Conservation (phyloP, 495 filamentous ascomycete species). For the Penicillium cataractarum region DNA sequence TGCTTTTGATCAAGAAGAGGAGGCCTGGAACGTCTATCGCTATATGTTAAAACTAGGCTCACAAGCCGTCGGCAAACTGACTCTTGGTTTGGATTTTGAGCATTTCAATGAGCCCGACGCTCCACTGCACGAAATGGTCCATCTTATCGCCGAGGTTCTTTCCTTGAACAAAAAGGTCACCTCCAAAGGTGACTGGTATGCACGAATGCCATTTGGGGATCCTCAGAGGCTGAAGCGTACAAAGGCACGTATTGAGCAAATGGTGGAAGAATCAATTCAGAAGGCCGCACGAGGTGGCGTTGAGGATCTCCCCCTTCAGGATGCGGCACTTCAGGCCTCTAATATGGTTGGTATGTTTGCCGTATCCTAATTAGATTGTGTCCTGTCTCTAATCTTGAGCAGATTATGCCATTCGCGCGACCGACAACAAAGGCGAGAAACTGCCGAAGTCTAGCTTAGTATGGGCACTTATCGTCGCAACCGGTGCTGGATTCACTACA, state of each 20-base stretch:
- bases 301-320: slow-evolving; percentile 50
- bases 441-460: slow-evolving; percentile 45
- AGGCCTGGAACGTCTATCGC: slow-evolving; percentile 61
- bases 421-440: slow-evolving; percentile 55
- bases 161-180: slow-evolving; percentile 58
- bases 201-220: slow-evolving; percentile 54
- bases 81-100: slow-evolving; percentile 53
- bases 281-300: slow-evolving; percentile 32
- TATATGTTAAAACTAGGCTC: slow-evolving; percentile 63
- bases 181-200: slow-evolving; percentile 52
- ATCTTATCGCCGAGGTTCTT: slow-evolving; percentile 43
- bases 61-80: slow-evolving; percentile 55
- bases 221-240: slow-evolving; percentile 39
- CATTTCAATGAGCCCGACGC: slow-evolving; percentile 53
- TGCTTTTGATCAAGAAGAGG: slow-evolving; percentile 47
- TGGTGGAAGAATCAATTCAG: slow-evolving; percentile 44
- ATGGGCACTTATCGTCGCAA: slow-evolving; percentile 36
- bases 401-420: slow-evolving; percentile 53
- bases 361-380: not conserved
- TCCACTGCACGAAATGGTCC: slow-evolving; percentile 45
- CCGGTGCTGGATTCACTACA: slow-evolving; percentile 59
- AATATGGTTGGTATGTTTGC: slow-evolving; percentile 46
- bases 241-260: slow-evolving; percentile 30
- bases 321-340: slow-evolving; percentile 52
- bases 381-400: not conserved